phyloP scores from a whole-genome alignment of 306 rosid genomes.

The Ammopiptanthus mongolicus region DNA sequence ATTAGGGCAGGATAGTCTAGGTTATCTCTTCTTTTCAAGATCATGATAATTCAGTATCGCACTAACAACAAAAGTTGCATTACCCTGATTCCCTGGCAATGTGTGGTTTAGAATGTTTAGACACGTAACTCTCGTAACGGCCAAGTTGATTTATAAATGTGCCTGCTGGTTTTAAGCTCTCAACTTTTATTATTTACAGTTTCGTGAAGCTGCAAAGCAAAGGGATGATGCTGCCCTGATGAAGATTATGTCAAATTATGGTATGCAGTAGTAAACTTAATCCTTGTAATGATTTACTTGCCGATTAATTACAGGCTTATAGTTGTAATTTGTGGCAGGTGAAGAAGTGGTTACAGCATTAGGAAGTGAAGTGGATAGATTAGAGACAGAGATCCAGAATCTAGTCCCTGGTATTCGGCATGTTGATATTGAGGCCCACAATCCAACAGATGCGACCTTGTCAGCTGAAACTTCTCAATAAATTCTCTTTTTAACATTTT shows the following conservation, averaged over 20 bases:
- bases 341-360: constrained; percentile 96
- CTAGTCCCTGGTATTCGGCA: constrained; percentile 95
- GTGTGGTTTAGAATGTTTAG: background rate
- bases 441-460: constrained; percentile 52
- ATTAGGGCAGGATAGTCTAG: constrained; percentile 11
- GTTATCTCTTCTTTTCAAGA: background rate
- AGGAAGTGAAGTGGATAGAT: constrained; percentile 97
- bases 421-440: constrained; percentile 97
- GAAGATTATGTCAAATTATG: constrained; percentile 78
- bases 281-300: background rate
- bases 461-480: constrained; percentile 21
- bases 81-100: background rate
- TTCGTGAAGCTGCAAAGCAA: constrained; percentile 56
- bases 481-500: background rate
- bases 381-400: constrained; percentile 85
- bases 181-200: constrained; percentile 40
- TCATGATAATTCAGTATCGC: background rate
- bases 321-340: constrained; percentile 47
- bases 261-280: constrained; percentile 32
- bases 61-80: background rate
- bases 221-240: constrained; percentile 49
- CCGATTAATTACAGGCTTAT: constrained; percentile 17
- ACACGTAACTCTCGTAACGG: background rate
- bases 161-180: background rate
- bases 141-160: background rate